Percentiles rank a stretch among this genome's conserved stretches.
Conservation (phyloP, 225 moss, liverwort and hornwort species). For the Lunularia cruciata region DNA sequence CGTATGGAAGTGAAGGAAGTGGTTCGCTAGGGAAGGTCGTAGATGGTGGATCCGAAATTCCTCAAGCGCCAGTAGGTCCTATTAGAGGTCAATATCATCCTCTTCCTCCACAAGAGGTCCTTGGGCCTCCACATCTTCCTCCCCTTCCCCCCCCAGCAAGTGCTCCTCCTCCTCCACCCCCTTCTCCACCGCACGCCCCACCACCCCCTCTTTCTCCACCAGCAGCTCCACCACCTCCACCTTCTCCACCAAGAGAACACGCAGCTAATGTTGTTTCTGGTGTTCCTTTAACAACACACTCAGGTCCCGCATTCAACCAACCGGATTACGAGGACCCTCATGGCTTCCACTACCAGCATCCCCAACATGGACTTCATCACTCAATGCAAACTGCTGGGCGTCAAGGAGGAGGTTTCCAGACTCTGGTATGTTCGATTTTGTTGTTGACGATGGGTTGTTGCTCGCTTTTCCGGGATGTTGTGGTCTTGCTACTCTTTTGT, state of each 20-base stretch:
- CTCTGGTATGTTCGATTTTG: constrained; percentile 39
- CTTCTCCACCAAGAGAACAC: constrained; percentile 15
- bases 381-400: background rate
- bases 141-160: constrained; percentile 33
- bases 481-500: too few relatives aligned
- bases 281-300: background rate
- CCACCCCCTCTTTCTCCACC: constrained; percentile 41
- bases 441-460: too few relatives aligned
- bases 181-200: constrained; percentile 33
- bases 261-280: constrained; percentile 2
- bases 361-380: constrained; percentile 23
- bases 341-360: constrained; percentile 24
- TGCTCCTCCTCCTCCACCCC: constrained; percentile 41
- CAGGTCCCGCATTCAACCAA: background rate
- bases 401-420: constrained; percentile 20
- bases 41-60: constrained; percentile 5
- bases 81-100: constrained; percentile 13
- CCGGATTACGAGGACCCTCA: constrained; percentile 20
- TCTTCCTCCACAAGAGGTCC: constrained; percentile 8
- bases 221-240: constrained; percentile 20
- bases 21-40: constrained; percentile 4
- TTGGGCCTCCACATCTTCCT: constrained; percentile 1
- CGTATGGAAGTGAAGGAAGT: constrained; percentile 8
- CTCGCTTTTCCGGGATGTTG: too few relatives aligned
- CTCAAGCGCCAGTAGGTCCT: constrained; percentile 23